These are phyloP conservation scores for Aspergillus brasiliensis DNA, from an alignment of 2,329 filamentous ascomycete genomes.

Conservation along the genomic window DNA sequence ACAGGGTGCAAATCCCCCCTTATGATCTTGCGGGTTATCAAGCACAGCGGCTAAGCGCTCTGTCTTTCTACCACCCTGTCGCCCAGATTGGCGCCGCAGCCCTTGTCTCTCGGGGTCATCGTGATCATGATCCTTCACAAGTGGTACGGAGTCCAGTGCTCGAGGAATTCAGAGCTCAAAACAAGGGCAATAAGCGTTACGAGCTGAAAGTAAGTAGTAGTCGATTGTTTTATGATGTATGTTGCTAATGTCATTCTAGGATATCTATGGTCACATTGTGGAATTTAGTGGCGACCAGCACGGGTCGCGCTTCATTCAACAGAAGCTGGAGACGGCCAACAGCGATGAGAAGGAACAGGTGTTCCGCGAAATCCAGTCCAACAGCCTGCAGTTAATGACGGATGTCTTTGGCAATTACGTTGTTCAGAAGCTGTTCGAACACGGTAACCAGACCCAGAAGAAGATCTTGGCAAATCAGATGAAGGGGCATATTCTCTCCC, in stretches of 20 bases:
- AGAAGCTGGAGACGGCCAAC: slow-evolving; percentile 87
- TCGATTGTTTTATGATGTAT: neutral
- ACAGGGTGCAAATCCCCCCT: slow-evolving; percentile 33
- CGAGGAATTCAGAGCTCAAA: slow-evolving; percentile 75
- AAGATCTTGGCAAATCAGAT: slow-evolving; percentile 81
- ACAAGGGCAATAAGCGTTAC: slow-evolving; percentile 72
- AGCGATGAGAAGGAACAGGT: slow-evolving; percentile 93
- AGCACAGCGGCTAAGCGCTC: slow-evolving; percentile 33
- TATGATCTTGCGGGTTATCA: slow-evolving; percentile 40
- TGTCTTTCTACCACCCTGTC: slow-evolving; percentile 41
- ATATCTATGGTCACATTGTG: slow-evolving; percentile 84
- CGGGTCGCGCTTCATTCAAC: slow-evolving; percentile 92
- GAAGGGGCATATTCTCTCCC: slow-evolving; percentile 76
- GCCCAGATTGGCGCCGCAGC: slow-evolving; percentile 33
- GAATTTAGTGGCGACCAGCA: slow-evolving; percentile 97
- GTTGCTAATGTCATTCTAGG: slow-evolving; percentile 45
- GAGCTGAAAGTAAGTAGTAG: slow-evolving; percentile 67
- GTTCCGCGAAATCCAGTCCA: slow-evolving; percentile 82
- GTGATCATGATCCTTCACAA: slow-evolving; percentile 62
- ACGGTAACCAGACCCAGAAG: slow-evolving; percentile 93
- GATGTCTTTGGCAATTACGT: slow-evolving; percentile 99
- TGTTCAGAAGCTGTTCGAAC: slow-evolving; percentile 95
- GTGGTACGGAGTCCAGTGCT: slow-evolving; percentile 71
- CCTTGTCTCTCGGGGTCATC: slow-evolving; percentile 47
- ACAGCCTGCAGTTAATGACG: slow-evolving; percentile 86